Evolutionary conservation across 1,284 basidiomycete genomes (phyloP).

Genomic region (Stygiomarasmius scandens): DNA sequence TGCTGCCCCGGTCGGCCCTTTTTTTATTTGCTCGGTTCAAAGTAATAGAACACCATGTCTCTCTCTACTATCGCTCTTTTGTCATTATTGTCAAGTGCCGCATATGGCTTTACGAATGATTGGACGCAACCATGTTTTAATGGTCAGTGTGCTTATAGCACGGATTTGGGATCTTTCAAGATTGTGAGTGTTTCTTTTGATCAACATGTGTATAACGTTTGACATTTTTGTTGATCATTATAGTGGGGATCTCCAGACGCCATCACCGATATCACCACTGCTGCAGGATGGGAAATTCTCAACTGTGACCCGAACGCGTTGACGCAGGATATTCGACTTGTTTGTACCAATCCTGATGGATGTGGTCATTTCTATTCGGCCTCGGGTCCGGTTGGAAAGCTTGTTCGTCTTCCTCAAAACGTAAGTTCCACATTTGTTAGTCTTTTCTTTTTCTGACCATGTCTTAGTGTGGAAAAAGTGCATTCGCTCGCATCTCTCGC

Average conservation of each 20-base stretch:
- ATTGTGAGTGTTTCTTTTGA: conserved; percentile 9
- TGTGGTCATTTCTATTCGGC: conserved; percentile 18
- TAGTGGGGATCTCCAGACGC: conserved; percentile 21
- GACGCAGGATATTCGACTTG: conserved; percentile 19
- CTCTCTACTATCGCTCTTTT: conserved; percentile 9
- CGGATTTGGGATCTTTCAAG: conserved; percentile 17
- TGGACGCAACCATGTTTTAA: conserved; percentile 17
- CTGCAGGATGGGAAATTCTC: conserved; percentile 21
- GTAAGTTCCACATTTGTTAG: conserved; percentile 7
- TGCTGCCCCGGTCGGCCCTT: conserved; percentile 5
- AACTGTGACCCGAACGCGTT: conserved; percentile 18
- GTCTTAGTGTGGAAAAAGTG: conserved; percentile 15
- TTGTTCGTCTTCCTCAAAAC: conserved; percentile 21
- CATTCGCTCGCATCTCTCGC: conserved; percentile 20
- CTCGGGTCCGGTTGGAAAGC: conserved; percentile 21
- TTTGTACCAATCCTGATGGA: conserved; percentile 17
- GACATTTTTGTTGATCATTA: not conserved
- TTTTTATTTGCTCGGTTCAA: not conserved
- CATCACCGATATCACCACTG: conserved; percentile 21
- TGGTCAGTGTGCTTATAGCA: conserved; percentile 18
- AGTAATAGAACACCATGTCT: conserved; percentile 1
- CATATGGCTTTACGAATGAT: conserved; percentile 15
- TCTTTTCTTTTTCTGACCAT: not conserved
- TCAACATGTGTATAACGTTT: not conserved
- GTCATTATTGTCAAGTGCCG: not conserved